These are phyloP conservation scores for Taphrina populina DNA, from an alignment of 1,139 yeast species.

Conservation along the genomic window DNA sequence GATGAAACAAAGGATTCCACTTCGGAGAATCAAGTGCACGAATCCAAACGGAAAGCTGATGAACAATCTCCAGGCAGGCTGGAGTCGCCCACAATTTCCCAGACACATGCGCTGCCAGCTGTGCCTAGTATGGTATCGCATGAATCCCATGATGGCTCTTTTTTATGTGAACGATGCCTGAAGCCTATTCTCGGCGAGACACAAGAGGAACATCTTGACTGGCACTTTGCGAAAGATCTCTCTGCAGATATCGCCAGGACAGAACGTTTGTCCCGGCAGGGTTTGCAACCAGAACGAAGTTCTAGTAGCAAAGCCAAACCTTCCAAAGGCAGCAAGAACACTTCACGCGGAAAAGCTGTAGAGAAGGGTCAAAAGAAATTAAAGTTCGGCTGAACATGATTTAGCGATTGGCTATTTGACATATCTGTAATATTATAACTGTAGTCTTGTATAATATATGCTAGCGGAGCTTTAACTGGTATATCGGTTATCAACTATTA, in stretches of 20 bases:
- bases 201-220: conserved; percentile 46
- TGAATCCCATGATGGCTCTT: conserved; percentile 16
- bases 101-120: too few relatives aligned
- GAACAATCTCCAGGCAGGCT: too few relatives aligned
- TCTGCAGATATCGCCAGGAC: conserved; percentile 40
- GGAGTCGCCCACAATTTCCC: too few relatives aligned
- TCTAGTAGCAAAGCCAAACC: background rate
- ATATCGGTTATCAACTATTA: too few relatives aligned
- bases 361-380: conserved; percentile 18
- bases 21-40: too few relatives aligned
- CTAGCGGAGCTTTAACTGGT: too few relatives aligned
- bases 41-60: too few relatives aligned
- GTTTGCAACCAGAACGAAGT: background rate
- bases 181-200: conserved; percentile 37
- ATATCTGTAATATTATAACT: too few relatives aligned
- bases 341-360: background rate
- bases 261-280: conserved; percentile 8
- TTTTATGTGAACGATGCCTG: conserved; percentile 15
- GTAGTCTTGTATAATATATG: too few relatives aligned
- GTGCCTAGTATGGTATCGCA: too few relatives aligned
- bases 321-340: background rate
- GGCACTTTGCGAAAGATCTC: conserved; percentile 51
- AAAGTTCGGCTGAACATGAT: conserved; percentile 6
- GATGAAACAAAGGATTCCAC: background rate
- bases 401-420: background rate